Evolutionary conservation across 2,329 filamentous ascomycete species (phyloP).

Genomic region (Nannizziopsis arthrosporioides): DNA sequence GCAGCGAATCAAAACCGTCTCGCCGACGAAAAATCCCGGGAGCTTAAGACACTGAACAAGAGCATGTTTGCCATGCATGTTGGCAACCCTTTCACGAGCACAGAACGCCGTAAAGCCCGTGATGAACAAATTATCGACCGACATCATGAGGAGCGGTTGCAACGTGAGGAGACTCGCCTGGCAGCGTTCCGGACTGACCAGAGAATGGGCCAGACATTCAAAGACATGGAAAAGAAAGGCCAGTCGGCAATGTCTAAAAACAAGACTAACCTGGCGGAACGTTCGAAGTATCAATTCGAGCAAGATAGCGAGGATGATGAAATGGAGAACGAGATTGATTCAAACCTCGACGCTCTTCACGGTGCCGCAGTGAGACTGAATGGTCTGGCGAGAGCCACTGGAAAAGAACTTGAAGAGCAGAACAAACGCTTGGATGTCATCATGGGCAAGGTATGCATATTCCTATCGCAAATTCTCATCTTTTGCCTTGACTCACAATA

Average conservation of each 20-base stretch:
- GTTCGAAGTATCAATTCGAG: slow-evolving; percentile 66
- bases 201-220: slow-evolving; percentile 52
- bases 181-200: slow-evolving; percentile 45
- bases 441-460: slow-evolving; percentile 55
- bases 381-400: slow-evolving; percentile 59
- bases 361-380: slow-evolving; percentile 59
- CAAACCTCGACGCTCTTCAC: slow-evolving; percentile 49
- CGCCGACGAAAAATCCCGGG: slow-evolving; percentile 67
- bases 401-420: slow-evolving; percentile 62
- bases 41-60: slow-evolving; percentile 73
- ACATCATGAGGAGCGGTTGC: slow-evolving; percentile 45
- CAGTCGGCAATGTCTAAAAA: slow-evolving; percentile 36
- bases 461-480: background rate
- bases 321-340: slow-evolving; percentile 61
- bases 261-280: slow-evolving; percentile 46
- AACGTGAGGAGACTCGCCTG: slow-evolving; percentile 44
- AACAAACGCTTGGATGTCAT: slow-evolving; percentile 69
- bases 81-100: slow-evolving; percentile 63
- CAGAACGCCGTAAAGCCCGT: slow-evolving; percentile 49
- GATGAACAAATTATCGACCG: slow-evolving; percentile 60
- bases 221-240: slow-evolving; percentile 49
- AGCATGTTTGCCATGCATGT: slow-evolving; percentile 86
- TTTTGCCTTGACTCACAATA: slow-evolving; percentile 17
- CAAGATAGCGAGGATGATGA: slow-evolving; percentile 59
- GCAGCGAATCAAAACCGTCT: slow-evolving; percentile 63